These are phyloP conservation scores for Pythium insidiosum DNA, from an alignment of 352 stramenopile species.

Conservation along the genomic window DNA sequence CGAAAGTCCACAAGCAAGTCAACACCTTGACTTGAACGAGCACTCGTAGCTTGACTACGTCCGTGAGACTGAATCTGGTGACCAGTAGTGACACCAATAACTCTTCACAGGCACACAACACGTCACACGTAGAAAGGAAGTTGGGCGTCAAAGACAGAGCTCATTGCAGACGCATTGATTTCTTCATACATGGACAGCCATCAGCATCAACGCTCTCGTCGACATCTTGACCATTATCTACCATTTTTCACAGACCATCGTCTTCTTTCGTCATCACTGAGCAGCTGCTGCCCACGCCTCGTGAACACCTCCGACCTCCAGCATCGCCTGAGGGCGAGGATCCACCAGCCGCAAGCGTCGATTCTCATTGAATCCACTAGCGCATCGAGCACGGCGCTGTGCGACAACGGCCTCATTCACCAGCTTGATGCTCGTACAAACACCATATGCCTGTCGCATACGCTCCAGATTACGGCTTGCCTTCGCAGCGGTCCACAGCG, in stretches of 20 bases:
- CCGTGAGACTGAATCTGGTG: too few species aligned
- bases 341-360: slow-evolving; percentile 42
- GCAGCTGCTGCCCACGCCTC: slow-evolving; percentile 32
- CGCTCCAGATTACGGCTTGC: slow-evolving; percentile 25
- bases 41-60: too few species aligned
- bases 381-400: slow-evolving; percentile 44
- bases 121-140: too few species aligned
- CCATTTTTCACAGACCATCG: neutral
- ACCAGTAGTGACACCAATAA: too few species aligned
- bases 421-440: slow-evolving; percentile 75
- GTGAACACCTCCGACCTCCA: slow-evolving; percentile 42
- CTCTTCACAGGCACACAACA: too few species aligned
- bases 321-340: slow-evolving; percentile 23
- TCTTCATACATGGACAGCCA: too few species aligned
- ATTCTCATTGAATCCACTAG: slow-evolving; percentile 65
- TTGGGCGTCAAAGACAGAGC: too few species aligned
- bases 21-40: too few species aligned
- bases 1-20: too few species aligned
- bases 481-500: slow-evolving; percentile 58
- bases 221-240: too few species aligned
- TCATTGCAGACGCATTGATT: too few species aligned
- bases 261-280: slow-evolving; percentile 17
- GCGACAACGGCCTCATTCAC: slow-evolving; percentile 65
- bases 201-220: too few species aligned
- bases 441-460: slow-evolving; percentile 56